Conservation (phyloP, 2,329 filamentous ascomycete species). For the Capronia americana region DNA sequence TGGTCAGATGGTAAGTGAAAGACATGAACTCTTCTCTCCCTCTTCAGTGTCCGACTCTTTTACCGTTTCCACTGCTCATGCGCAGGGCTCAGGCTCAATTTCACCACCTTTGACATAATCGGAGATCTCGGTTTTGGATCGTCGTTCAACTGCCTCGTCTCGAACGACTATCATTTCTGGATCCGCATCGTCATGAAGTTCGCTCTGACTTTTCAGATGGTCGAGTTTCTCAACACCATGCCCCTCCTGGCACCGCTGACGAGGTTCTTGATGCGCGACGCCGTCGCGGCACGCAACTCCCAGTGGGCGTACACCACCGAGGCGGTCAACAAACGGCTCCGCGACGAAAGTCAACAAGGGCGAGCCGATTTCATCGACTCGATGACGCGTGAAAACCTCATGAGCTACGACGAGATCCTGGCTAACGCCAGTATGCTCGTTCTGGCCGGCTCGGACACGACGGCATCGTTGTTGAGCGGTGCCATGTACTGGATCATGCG, state of each 20-base stretch:
- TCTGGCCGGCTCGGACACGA: conserved; percentile 55
- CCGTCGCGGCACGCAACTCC: neutral
- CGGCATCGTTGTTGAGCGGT: conserved; percentile 53
- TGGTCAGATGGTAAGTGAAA: conserved; percentile 29
- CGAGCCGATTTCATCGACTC: conserved; percentile 21
- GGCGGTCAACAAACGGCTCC: conserved; percentile 4
- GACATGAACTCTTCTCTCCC: too few relatives aligned
- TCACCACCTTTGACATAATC: conserved; percentile 37
- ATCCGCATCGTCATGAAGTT: conserved; percentile 38
- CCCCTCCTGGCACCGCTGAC: neutral
- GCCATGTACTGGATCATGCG: conserved; percentile 51
- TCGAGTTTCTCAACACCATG: conserved; percentile 4
- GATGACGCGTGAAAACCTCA: conserved; percentile 24
- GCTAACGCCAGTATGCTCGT: conserved; percentile 46
- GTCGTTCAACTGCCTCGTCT: conserved; percentile 43
- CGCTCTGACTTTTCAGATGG: conserved; percentile 29
- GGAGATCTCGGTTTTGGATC: conserved; percentile 46
- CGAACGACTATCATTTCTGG: conserved; percentile 43
- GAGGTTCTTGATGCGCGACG: neutral
- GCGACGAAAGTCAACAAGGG: neutral
- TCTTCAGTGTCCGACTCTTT: too few relatives aligned
- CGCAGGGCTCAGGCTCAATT: conserved; percentile 19
- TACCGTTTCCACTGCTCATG: too few relatives aligned
- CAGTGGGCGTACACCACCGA: conserved; percentile 5
- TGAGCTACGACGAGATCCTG: conserved; percentile 45